phyloP scores from a whole-genome alignment of 1,284 basidiomycete genomes.

The Rugosomyces carneus region DNA sequence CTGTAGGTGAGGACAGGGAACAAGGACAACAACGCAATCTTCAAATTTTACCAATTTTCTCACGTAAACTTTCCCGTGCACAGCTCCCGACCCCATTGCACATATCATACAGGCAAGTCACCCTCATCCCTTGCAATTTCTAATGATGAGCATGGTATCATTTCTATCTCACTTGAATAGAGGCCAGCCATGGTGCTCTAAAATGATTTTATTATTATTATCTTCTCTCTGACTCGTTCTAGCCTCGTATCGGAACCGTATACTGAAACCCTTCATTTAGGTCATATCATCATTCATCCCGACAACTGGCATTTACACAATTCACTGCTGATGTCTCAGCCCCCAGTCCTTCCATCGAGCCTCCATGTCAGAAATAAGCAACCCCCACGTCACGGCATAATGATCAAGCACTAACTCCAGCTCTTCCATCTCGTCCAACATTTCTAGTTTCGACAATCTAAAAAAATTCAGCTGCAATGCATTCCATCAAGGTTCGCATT shows the following conservation, averaged over 20 bases:
- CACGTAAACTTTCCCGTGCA: slow-evolving; percentile 17
- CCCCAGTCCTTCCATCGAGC: slow-evolving; percentile 35
- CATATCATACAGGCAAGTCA: slow-evolving; percentile 6
- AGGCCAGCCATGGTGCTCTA: slow-evolving; percentile 13
- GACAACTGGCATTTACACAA: not conserved
- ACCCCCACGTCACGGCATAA: slow-evolving; percentile 83
- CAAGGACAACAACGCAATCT: slow-evolving; percentile 19
- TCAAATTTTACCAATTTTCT: slow-evolving; percentile 19
- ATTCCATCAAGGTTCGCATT: not conserved
- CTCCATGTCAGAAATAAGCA: slow-evolving; percentile 18
- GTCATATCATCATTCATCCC: not conserved
- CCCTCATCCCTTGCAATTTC: not conserved
- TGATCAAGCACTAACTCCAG: slow-evolving; percentile 82
- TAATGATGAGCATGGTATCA: slow-evolving; percentile 6
- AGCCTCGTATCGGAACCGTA: slow-evolving; percentile 2
- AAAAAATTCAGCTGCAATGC: not conserved
- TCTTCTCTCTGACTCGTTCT: slow-evolving; percentile 9
- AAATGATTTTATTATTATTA: slow-evolving; percentile 16
- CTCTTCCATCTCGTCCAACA: slow-evolving; percentile 90
- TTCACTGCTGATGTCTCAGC: slow-evolving; percentile 18
- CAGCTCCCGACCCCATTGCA: not conserved
- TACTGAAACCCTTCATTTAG: slow-evolving; percentile 2
- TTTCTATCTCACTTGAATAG: slow-evolving; percentile 3
- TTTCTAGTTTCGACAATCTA: slow-evolving; percentile 74
- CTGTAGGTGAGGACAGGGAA: slow-evolving; percentile 26